A percentile compares a stretch with the other conserved stretches of the same genome.
These are phyloP conservation scores for Amanita brunnescens DNA, from an alignment of 768 basidiomycete species.

Conservation along the genomic window DNA sequence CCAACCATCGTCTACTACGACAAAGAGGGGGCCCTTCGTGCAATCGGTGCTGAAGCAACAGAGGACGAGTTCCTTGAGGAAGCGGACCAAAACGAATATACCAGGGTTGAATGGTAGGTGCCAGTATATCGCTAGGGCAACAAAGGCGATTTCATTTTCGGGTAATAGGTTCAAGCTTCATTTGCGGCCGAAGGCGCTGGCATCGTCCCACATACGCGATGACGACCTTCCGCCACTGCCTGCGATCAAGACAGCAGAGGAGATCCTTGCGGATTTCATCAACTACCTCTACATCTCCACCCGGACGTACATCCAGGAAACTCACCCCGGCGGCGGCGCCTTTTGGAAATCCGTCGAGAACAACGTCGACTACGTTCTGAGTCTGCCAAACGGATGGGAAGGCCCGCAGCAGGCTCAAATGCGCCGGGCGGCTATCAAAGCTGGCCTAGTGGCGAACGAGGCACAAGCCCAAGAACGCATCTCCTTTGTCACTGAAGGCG, in stretches of 20 bases:
- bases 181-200: constrained; percentile 20
- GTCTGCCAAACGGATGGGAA: constrained; percentile 51
- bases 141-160: background rate
- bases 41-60: constrained; percentile 38
- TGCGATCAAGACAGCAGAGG: constrained; percentile 20
- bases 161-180: constrained; percentile 34
- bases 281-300: constrained; percentile 30
- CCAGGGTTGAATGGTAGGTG: constrained; percentile 32
- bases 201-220: constrained; percentile 15
- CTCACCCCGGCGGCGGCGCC: constrained; percentile 16
- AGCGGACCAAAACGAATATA: constrained; percentile 35
- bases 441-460: constrained; percentile 32
- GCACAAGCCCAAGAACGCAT: constrained; percentile 27
- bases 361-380: constrained; percentile 32
- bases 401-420: constrained; percentile 41
- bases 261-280: constrained; percentile 35
- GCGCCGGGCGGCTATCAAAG: constrained; percentile 35
- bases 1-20: constrained; percentile 43
- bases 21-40: constrained; percentile 26
- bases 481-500: constrained; percentile 46
- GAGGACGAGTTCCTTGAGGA: constrained; percentile 28
- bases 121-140: too few relatives aligned
- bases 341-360: constrained; percentile 13
- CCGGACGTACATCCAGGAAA: constrained; percentile 26
- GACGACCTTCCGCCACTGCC: constrained; percentile 28